Base-by-base conservation (phyloP, 2,329 filamentous ascomycete genomes). In the Fusarium liriodendri region DNA sequence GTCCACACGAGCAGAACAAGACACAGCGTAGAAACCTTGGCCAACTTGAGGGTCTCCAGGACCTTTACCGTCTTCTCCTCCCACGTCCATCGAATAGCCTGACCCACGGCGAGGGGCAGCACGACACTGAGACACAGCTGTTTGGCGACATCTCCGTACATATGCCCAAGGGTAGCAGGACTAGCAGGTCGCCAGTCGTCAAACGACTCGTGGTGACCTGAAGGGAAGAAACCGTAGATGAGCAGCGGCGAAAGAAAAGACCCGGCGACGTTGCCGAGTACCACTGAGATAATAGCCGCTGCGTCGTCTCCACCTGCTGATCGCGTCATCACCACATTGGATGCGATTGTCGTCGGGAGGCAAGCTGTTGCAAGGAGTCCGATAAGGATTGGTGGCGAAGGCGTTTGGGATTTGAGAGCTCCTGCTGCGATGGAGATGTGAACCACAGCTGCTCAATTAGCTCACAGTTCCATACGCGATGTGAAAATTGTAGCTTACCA, bases 271-370 rank as follows among this genome's bases (percentile, higher is more conserved):
- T 94, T 94, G 33, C 92, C 92, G 52, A 94, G 83, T 10, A 93
- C 87, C 2, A 93, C 92, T 77, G 93, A 91, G 35, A 94, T 91
- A 69, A 92, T 86, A 58, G 89, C 89, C 0, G 90, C 89, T 4
- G 89, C 89, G 68, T 91, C 89, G 74, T 94, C 93, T 6, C 92
- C 92, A 40, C 91, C 89, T 0, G 92, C 89, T 42, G 89, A 86
- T 29, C 91, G 84, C 7, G 92, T 94, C 91, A 94, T 94, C 45
- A 94, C 90, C 9, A 93, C 90, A 79, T 94, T 94, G 54, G 90
- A 93, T 9, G 91, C 89, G 76, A 94, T 92, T 0, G 92, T 94
- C 0, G 92, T 94, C 1, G 92, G 92, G 6, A 93, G 89, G 77
- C 89, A 92, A n/a, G 90, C 88, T 2, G 90, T 86, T 42, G 92